Evolutionary conservation across 2,329 filamentous ascomycete genomes (phyloP), one percentile per base, ranked within the genome.

Genomic region (Volutella citrinella): DNA sequence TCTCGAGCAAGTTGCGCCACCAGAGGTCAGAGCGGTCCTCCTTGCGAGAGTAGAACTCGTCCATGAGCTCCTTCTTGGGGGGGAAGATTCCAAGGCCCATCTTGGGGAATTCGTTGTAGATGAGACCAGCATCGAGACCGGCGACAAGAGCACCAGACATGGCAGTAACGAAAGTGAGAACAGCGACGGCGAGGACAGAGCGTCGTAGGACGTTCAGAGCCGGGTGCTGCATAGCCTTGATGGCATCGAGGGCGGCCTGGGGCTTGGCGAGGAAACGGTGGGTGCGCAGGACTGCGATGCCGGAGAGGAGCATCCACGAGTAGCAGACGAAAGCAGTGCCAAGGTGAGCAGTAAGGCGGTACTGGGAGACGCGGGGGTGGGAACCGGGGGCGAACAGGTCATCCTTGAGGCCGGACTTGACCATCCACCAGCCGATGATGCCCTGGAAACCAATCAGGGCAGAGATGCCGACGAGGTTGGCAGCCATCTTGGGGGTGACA

Each of bases 341-440:
- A 10, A 98, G 74, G 62, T 98, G 93, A 8, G 90, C 79, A 5
- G 91, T 84, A 36, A 98, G 75, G 32, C 93, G 81, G 67, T 98
- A 98, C 65, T 98, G 93, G 43, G 84, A 91, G 30, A 98, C 93
- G 39, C 93, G 81, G 1, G 93, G 93, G 61, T 95, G 88, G 36
- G 83, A 85, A 10, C 90, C 93, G 4, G 87, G 84, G 14, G 87
- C 87, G 57, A 98, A 96, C 18, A 98, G 76, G 60, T 98, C 93
- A 58, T 97, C 93, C 60, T 91, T 94, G 43, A 98, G 72, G 3
- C 93, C 93, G 10, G 87, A 94, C 65, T 94, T 94, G 51, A 98
- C 93, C 93, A 98, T 98, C 89, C 93, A 98, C 93, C 93, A 98
- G 34, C 93, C 93, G 45, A 98, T 82, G 54, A 93, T 78, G 27